Evolutionary conservation across 495 filamentous ascomycete species (phyloP).

Genomic region (Penicillium soppii): DNA sequence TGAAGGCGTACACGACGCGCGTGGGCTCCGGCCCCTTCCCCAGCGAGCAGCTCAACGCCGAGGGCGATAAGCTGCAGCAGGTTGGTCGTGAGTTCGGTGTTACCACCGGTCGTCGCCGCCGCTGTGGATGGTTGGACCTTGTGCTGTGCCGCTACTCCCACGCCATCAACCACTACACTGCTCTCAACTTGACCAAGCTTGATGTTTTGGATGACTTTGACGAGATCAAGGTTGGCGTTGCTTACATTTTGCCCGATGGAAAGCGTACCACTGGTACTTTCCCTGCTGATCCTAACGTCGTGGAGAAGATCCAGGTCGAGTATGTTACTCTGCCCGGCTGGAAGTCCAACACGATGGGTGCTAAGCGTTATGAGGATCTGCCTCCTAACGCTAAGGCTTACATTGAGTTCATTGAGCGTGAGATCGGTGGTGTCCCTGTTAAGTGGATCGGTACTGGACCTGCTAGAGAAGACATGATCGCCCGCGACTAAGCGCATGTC

Average conservation of each 20-base stretch:
- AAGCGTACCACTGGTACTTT: conserved; percentile 56
- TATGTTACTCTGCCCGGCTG: conserved; percentile 80
- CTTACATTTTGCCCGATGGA: conserved; percentile 60
- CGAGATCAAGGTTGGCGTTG: conserved; percentile 74
- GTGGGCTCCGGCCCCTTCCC: conserved; percentile 83
- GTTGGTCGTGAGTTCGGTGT: conserved; percentile 72
- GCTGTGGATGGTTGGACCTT: conserved; percentile 90
- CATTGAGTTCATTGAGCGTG: conserved; percentile 74
- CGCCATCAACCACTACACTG: conserved; percentile 70
- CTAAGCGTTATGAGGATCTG: conserved; percentile 61
- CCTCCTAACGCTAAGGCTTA: conserved; percentile 75
- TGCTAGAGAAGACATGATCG: conserved; percentile 65
- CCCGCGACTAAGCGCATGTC: conserved; percentile 37
- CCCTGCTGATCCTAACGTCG: conserved; percentile 65
- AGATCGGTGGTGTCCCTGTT: conserved; percentile 64
- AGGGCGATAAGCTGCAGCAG: conserved; percentile 62
- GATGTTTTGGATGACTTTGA: conserved; percentile 83
- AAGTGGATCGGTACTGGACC: conserved; percentile 82
- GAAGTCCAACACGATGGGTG: conserved; percentile 66
- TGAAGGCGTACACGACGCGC: conserved; percentile 79
- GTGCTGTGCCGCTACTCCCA: conserved; percentile 79
- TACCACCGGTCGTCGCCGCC: conserved; percentile 78
- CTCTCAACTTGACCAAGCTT: conserved; percentile 84
- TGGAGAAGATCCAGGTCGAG: conserved; percentile 57
- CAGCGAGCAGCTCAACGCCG: conserved; percentile 69